Evolutionary conservation across 352 stramenopile genomes (phyloP).

Genomic region (Pythium scleroteichum): DNA sequence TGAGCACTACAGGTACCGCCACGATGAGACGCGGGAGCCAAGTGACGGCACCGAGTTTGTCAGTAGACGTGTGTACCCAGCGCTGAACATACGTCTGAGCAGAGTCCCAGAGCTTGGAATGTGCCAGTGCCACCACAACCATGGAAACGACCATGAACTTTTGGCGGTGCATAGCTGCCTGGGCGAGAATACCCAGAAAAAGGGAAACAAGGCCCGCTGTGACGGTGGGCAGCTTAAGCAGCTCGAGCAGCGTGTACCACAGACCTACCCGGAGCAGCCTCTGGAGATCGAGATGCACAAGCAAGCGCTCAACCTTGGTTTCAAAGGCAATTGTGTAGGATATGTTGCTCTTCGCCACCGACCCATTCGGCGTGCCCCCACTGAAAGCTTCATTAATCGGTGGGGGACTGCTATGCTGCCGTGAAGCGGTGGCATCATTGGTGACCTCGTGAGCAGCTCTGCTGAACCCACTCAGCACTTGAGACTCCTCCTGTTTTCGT

Average conservation of each 20-base stretch:
- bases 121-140: constrained; percentile 61
- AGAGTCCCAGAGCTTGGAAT: constrained; percentile 51
- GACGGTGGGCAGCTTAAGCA: constrained; percentile 53
- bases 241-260: constrained; percentile 56
- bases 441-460: not conserved
- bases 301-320: constrained; percentile 49
- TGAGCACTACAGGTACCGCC: constrained; percentile 63
- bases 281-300: constrained; percentile 54
- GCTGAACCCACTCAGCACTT: not conserved
- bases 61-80: constrained; percentile 61
- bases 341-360: not conserved
- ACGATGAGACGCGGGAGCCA: constrained; percentile 54
- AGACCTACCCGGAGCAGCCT: constrained; percentile 52
- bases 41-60: constrained; percentile 65
- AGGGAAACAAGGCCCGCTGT: constrained; percentile 45
- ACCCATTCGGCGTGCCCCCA: not conserved
- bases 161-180: constrained; percentile 62
- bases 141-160: constrained; percentile 79
- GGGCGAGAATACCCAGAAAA: constrained; percentile 49
- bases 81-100: constrained; percentile 32
- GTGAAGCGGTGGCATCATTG: not conserved
- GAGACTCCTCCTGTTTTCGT: not conserved
- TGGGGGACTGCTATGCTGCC: not conserved
- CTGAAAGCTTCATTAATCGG: constrained; percentile 8
- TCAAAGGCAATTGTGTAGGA: constrained; percentile 41